phyloP scores from a whole-genome alignment of 495 filamentous ascomycete genomes.

The Saxophila tyrrhenica region DNA sequence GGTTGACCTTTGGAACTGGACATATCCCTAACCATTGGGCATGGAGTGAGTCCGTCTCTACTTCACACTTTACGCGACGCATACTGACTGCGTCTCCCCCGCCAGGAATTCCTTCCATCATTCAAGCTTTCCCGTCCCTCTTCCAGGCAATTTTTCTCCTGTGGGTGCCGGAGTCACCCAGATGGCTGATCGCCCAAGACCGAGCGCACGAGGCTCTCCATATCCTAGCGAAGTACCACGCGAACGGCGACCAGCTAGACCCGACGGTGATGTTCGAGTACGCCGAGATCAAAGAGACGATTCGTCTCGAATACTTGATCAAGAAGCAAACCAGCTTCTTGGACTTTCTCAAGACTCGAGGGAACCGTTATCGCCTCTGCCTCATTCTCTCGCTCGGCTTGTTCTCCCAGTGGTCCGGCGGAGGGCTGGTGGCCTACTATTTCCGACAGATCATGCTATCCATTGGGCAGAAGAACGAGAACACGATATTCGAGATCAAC shows the following conservation, averaged over 20 bases:
- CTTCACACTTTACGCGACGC: background rate
- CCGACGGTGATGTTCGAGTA: conserved; percentile 51
- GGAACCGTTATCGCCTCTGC: conserved; percentile 52
- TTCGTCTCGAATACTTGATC: conserved; percentile 29
- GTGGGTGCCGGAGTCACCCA: conserved; percentile 12
- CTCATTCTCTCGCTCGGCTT: conserved; percentile 49
- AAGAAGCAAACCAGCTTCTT: conserved; percentile 29
- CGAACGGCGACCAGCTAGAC: conserved; percentile 43
- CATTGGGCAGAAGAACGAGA: conserved; percentile 18
- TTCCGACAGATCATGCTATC: conserved; percentile 16
- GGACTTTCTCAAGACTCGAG: conserved; percentile 55
- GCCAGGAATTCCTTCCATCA: conserved; percentile 29
- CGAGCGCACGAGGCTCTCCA: conserved; percentile 21
- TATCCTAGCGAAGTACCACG: conserved; percentile 32
- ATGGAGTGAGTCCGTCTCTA: conserved; percentile 23
- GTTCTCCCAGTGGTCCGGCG: conserved; percentile 60
- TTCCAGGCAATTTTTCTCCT: conserved; percentile 37
- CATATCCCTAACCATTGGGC: conserved; percentile 35
- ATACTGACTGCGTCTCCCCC: background rate
- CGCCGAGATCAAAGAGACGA: conserved; percentile 28
- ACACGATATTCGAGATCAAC: conserved; percentile 4
- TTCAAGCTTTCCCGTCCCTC: conserved; percentile 36
- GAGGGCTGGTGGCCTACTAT: conserved; percentile 20
- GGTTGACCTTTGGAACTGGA: conserved; percentile 34
- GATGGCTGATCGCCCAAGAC: conserved; percentile 18